These are phyloP conservation scores for Mycena rosella DNA, from an alignment of 768 basidiomycete genomes.

Conservation along the genomic window DNA sequence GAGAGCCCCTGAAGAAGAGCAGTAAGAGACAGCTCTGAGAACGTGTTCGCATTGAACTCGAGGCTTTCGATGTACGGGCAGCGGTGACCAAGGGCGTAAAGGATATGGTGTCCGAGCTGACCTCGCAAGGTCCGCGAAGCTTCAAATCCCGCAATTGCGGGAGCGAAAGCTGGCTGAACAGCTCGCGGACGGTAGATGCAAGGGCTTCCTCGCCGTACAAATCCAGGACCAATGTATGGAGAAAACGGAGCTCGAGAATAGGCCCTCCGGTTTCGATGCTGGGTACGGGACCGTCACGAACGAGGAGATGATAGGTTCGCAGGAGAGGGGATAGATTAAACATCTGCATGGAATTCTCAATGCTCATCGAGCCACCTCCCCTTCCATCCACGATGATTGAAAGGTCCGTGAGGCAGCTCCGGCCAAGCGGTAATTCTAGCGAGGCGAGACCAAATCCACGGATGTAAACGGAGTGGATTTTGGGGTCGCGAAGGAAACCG, in stretches of 20 bases:
- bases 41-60: not conserved
- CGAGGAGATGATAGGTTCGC: not conserved
- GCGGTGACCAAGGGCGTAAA: not conserved
- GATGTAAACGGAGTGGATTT: not conserved
- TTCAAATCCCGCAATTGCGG: not conserved
- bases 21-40: not conserved
- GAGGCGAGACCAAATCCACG: not conserved
- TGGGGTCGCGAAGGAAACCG: not conserved
- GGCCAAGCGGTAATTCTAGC: slow-evolving; percentile 1
- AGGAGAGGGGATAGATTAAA: slow-evolving; percentile 2
- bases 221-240: not conserved
- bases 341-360: not conserved
- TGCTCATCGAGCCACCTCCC: not conserved
- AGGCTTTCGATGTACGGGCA: not conserved
- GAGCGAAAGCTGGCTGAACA: not conserved
- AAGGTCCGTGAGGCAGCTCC: slow-evolving; percentile 3
- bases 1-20: not conserved
- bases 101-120: not conserved
- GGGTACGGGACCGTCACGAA: not conserved
- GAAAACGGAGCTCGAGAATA: not conserved
- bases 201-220: not conserved
- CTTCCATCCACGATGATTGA: not conserved
- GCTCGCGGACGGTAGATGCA: fast-evolving
- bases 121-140: not conserved
- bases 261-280: not conserved